Percentiles rank a stretch among this genome's conserved stretches.
Conservation (phyloP, 1,284 basidiomycete genomes). For the Ceratobasidium sp. region DNA sequence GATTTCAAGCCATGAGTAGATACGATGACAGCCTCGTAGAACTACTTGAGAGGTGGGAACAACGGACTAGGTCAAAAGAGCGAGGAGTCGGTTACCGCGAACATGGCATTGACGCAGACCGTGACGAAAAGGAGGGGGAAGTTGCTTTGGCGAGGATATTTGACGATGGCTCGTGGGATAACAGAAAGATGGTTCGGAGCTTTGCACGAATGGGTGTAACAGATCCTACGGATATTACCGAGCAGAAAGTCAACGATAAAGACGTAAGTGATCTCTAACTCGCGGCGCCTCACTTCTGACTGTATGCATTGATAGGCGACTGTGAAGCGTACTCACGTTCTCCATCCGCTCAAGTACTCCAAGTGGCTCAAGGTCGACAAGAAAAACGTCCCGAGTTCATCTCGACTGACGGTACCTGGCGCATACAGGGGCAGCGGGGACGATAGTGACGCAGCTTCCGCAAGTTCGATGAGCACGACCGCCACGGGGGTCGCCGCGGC, state of each 20-base stretch:
- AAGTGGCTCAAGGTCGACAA: constrained; percentile 51
- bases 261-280: constrained; percentile 56
- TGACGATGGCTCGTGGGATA: constrained; percentile 73
- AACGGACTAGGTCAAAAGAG: constrained; percentile 63
- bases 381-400: constrained; percentile 26
- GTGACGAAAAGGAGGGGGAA: constrained; percentile 56
- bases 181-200: constrained; percentile 79
- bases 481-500: constrained; percentile 34
- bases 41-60: constrained; percentile 73
- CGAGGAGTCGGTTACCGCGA: constrained; percentile 61
- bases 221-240: constrained; percentile 55
- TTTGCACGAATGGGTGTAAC: constrained; percentile 73
- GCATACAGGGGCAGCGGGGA: constrained; percentile 42
- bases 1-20: not conserved
- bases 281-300: not conserved
- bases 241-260: constrained; percentile 49
- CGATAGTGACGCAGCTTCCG: constrained; percentile 45
- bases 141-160: constrained; percentile 63
- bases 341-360: constrained; percentile 48
- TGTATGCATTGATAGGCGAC: constrained; percentile 7
- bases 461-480: constrained; percentile 41
- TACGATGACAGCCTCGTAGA: constrained; percentile 79
- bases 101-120: constrained; percentile 59
- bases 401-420: constrained; percentile 32
- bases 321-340: constrained; percentile 43